Conservation (phyloP, 1,284 basidiomycete genomes). For the Ceratobasidium sp. region DNA sequence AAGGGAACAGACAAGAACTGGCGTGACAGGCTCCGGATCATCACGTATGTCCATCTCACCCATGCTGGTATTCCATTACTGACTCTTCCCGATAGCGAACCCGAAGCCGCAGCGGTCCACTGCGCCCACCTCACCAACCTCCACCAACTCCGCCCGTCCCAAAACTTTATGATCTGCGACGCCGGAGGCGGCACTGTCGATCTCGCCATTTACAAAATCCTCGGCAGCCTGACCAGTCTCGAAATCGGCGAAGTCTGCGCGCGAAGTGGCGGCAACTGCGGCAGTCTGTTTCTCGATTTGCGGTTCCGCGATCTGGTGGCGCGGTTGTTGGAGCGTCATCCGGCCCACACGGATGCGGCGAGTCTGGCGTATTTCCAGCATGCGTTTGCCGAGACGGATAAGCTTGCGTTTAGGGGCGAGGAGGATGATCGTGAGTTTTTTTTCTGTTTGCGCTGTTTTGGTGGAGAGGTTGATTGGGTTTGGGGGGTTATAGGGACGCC, state of each 20-base stretch:
- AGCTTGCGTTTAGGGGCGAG: slow-evolving; percentile 71
- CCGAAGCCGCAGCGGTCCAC: slow-evolving; percentile 84
- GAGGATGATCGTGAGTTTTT: slow-evolving; percentile 68
- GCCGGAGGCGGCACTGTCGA: slow-evolving; percentile 83
- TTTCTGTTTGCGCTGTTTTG: neutral
- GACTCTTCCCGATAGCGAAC: slow-evolving; percentile 58
- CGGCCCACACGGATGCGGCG: slow-evolving; percentile 76
- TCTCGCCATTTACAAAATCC: slow-evolving; percentile 79
- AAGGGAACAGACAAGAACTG: slow-evolving; percentile 67
- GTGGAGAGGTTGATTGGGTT: neutral
- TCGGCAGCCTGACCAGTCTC: slow-evolving; percentile 72
- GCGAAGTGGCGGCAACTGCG: slow-evolving; percentile 80
- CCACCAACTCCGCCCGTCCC: slow-evolving; percentile 74
- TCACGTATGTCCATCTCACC: slow-evolving; percentile 59
- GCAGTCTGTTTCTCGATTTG: slow-evolving; percentile 81
- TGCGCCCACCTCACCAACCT: slow-evolving; percentile 78
- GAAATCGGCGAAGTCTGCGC: slow-evolving; percentile 87
- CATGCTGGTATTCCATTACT: neutral
- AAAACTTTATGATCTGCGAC: slow-evolving; percentile 79
- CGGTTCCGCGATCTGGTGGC: slow-evolving; percentile 75
- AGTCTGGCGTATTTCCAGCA: slow-evolving; percentile 85
- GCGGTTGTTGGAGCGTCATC: slow-evolving; percentile 73
- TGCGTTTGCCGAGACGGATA: slow-evolving; percentile 84
- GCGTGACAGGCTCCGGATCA: slow-evolving; percentile 79
- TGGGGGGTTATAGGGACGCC: slow-evolving; percentile 62